Base-by-base conservation (phyloP, 2,329 filamentous ascomycete genomes). In the Neopestalotiopsis sp. region DNA sequence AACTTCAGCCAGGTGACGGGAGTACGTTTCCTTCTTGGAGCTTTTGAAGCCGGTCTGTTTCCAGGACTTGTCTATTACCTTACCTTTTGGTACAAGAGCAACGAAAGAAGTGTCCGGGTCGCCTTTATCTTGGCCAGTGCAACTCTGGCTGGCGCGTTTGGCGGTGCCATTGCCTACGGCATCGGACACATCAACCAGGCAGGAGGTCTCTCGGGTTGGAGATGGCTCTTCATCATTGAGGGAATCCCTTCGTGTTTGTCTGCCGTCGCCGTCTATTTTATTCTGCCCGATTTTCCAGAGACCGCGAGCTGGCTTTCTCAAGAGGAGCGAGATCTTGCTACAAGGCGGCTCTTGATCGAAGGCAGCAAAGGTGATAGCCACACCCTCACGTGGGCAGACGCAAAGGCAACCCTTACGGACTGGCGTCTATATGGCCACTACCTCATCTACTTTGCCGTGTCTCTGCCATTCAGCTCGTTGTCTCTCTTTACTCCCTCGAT, bases 161-260 rank as follows among this genome's bases (percentile, higher is more conserved):
- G 92, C n/a, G 92, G 92, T 3, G 85, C 93, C 1, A 87, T 95
- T 6, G 92, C 92, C 1, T 94, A 91, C 70, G 91, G 85, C 2
- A 91, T 94, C 69, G 90, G 91, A 0, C 90, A 91, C 74, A 91
- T 95, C 88, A 90, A 94, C 71, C 87, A 87, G 4, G 78, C 87
- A 0, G 79, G 81, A 1, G 91, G 90, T 3, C 82, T 91, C 34
- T 83, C 86, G 2, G 92, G 88, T 7, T 95, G 92, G 92, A 84
- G 91, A 24, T 95, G 90, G 90, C 88, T 92, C 67, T 86, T 92
- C 80, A 87, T 78, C 28, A 70, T 79, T 7, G 77, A 79, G 61
- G 77, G 81, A 17, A 77, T 79, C 17, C 80, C 79, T 3, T 80
- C 87, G 0, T 83, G 89, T 32, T 66, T 90, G 1, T 80, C 90